These are phyloP conservation scores for Arctium minus DNA, from an alignment of 129 eudicot genomes.

Conservation along the genomic window DNA sequence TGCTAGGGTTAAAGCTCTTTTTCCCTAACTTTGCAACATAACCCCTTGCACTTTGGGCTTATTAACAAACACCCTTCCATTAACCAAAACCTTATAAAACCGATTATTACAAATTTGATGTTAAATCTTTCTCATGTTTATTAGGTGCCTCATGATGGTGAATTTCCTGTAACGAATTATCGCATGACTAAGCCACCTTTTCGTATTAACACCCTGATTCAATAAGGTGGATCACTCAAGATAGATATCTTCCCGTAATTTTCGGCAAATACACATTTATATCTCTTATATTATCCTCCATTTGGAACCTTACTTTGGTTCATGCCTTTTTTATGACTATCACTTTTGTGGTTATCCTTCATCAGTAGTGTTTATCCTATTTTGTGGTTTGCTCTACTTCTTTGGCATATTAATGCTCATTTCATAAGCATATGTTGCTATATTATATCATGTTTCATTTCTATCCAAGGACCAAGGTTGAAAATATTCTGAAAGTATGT, in stretches of 20 bases:
- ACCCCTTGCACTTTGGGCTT: too few species aligned
- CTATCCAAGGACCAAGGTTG: constrained; percentile 40
- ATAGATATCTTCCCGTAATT: constrained; percentile 16
- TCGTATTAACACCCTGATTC: constrained; percentile 65
- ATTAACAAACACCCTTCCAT: too few species aligned
- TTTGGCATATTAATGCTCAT: too few species aligned
- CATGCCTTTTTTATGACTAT: too few species aligned
- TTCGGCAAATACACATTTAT: neutral
- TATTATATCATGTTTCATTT: neutral
- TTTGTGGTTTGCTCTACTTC: too few species aligned
- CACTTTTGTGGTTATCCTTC: too few species aligned
- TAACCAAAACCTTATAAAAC: too few species aligned
- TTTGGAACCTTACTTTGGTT: neutral
- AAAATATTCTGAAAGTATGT: constrained; percentile 69
- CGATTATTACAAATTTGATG: neutral
- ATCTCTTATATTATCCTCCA: neutral
- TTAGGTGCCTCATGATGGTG: constrained; percentile 94
- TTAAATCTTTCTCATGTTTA: constrained; percentile 1
- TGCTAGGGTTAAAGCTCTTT: too few species aligned
- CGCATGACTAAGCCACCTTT: constrained; percentile 97
- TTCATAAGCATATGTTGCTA: neutral
- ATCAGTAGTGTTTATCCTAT: neutral
- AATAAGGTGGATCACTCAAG: constrained; percentile 85
- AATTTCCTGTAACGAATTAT: constrained; percentile 94
- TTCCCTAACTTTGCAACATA: too few species aligned